phyloP scores from a whole-genome alignment of 2,329 filamentous ascomycete genomes.

The Cytospora piceae region DNA sequence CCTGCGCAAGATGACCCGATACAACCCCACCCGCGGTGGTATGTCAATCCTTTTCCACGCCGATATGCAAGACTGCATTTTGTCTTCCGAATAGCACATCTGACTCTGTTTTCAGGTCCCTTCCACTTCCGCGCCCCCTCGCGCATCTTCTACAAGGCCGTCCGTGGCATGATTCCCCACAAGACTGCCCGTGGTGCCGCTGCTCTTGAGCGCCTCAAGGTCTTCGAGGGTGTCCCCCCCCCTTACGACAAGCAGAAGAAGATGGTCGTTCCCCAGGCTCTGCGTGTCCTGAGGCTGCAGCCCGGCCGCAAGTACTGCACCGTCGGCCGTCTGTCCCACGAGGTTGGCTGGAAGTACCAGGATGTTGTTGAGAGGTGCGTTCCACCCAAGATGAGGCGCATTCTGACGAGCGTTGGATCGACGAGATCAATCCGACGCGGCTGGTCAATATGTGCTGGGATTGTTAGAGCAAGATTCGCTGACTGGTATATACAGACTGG shows the following conservation, averaged over 20 bases:
- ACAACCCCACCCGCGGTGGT: slow-evolving; percentile 99
- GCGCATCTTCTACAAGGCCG: slow-evolving; percentile 99
- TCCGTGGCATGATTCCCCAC: slow-evolving; percentile 99
- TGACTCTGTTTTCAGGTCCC: slow-evolving; percentile 68
- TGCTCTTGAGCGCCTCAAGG: slow-evolving; percentile 97
- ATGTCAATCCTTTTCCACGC: slow-evolving; percentile 47
- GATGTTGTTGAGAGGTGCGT: slow-evolving; percentile 96
- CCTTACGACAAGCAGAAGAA: slow-evolving; percentile 99
- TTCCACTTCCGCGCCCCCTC: slow-evolving; percentile 99
- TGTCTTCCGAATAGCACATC: slow-evolving; percentile 47
- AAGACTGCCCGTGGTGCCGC: slow-evolving; percentile 98
- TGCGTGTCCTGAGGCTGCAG: slow-evolving; percentile 95
- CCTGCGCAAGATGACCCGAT: slow-evolving; percentile 99
- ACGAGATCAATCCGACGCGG: background rate
- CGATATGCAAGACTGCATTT: slow-evolving; percentile 31
- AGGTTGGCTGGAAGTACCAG: slow-evolving; percentile 99
- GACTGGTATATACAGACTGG: slow-evolving; percentile 67
- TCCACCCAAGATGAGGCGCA: slow-evolving; percentile 7
- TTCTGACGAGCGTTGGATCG: background rate
- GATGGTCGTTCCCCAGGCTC: slow-evolving; percentile 97
- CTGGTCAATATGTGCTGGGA: slow-evolving; percentile 29
- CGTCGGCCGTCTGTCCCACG: slow-evolving; percentile 94
- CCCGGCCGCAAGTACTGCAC: slow-evolving; percentile 99
- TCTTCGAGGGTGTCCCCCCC: slow-evolving; percentile 98
- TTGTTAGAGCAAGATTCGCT: slow-evolving; percentile 21